Percentiles rank a stretch among this genome's conserved stretches.
These are phyloP conservation scores for Conringia planisiliqua DNA, from an alignment of 345 rosid genomes.

Conservation along the genomic window DNA sequence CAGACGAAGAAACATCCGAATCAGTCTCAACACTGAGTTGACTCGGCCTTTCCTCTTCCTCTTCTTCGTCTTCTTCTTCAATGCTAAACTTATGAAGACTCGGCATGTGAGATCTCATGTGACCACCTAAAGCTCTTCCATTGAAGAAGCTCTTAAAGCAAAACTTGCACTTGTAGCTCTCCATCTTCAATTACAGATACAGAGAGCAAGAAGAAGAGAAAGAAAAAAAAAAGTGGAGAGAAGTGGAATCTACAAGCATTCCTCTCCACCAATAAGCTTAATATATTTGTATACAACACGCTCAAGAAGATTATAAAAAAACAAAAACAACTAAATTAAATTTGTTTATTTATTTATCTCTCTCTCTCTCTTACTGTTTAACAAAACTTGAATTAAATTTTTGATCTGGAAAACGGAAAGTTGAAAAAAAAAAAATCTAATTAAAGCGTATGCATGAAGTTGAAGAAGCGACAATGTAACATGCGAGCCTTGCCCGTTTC, in stretches of 20 bases:
- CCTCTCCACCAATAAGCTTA: slow-evolving; percentile 34
- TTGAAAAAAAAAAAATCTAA: slow-evolving; percentile 33
- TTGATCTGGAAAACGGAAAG: slow-evolving; percentile 32
- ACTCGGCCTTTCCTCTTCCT: slow-evolving; percentile 16
- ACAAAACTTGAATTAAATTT: slow-evolving; percentile 3
- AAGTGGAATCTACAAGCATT: slow-evolving; percentile 63
- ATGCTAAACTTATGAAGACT: slow-evolving; percentile 33
- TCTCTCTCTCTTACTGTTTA: slow-evolving; percentile 23
- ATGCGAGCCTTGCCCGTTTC: slow-evolving; percentile 80
- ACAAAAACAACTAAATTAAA: slow-evolving; percentile 30
- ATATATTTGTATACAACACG: slow-evolving; percentile 22
- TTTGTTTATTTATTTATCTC: background rate
- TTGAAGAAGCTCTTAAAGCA: slow-evolving; percentile 65
- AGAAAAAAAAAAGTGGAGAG: slow-evolving; percentile 31
- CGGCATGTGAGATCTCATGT: slow-evolving; percentile 80
- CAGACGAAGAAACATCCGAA: slow-evolving; percentile 39
- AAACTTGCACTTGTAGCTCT: slow-evolving; percentile 65
- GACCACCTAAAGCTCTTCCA: slow-evolving; percentile 80
- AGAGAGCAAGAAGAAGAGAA: background rate
- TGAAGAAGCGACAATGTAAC: slow-evolving; percentile 64
- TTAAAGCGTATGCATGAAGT: slow-evolving; percentile 61
- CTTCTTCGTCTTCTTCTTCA: slow-evolving; percentile 29
- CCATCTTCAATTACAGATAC: slow-evolving; percentile 38
- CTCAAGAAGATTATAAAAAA: background rate
- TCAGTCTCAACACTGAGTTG: slow-evolving; percentile 43